Evolutionary conservation across 1,284 basidiomycete genomes (phyloP), one percentile per base, ranked within the genome.

Genomic region (Trichosporon inkin): DNA sequence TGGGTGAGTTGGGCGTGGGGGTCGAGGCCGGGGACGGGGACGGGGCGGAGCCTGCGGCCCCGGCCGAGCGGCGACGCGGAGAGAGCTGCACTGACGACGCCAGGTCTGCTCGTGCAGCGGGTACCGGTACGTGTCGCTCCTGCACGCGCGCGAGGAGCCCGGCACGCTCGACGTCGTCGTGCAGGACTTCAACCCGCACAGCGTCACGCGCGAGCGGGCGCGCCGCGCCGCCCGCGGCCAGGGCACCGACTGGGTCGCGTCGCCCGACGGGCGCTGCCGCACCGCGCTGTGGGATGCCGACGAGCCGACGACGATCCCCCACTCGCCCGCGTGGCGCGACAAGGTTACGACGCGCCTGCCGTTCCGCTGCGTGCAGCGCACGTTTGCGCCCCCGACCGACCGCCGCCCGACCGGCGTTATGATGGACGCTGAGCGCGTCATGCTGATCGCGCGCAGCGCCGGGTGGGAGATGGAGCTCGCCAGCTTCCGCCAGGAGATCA

Each of bases 61-160:
- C 28, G 28, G 28, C 8, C 28, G 28, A 32, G 28, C 28, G 28
- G n/a, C 19, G 14, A 14, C 35, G 28, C 6, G 14, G 20, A 14
- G 4, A n/a, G 22, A 6, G 4, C 19, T 10, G 17, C 38, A 17
- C 10, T 35, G 34, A 49, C 40, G 28, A 19, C n/a, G n/a, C 28
- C 62, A 76, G 71, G 75, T 78, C 36, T 77, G 76, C 63, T 74
- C 72, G 13, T 77, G 74, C 51, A 73, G 74, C 6, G 77, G 76
- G 6, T 78, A 77, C 58, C 71, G 77, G 38, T 76, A 67, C 54
- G 67, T 72, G 41, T 71, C 71, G 2, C 65, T 74, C 14, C 56
- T 67, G 4, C 58, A 64, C 6, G 34, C 32, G 28, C 17, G 10
- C 10, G 36, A 41, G 16, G 52, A 61, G 28, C 54, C 58, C 28